A percentile compares a stretch with the other conserved stretches of the same genome.
Evolutionary conservation across 306 rosid genomes (phyloP).

Genomic region (Fagus crenata): DNA sequence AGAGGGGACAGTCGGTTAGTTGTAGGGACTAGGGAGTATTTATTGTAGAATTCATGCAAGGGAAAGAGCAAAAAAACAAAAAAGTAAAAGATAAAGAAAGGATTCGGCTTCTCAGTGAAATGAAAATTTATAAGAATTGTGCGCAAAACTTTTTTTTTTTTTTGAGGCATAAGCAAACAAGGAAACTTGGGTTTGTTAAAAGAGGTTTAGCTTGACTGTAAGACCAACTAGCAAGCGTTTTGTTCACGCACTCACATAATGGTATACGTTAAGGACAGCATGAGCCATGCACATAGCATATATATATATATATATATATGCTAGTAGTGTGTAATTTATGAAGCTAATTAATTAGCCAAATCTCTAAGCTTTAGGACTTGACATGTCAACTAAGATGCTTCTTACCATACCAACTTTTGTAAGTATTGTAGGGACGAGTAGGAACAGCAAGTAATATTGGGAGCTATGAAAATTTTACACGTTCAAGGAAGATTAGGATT

Average conservation of each 20-base stretch:
- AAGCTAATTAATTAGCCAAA: neutral
- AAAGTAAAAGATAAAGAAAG: constrained; percentile 27
- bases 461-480: constrained; percentile 13
- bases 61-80: constrained; percentile 25
- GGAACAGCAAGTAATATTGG: constrained; percentile 23
- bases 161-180: neutral
- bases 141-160: neutral
- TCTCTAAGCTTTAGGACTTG: neutral
- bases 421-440: constrained; percentile 7
- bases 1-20: constrained; percentile 34
- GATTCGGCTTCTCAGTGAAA: constrained; percentile 12
- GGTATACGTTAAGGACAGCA: constrained; percentile 23
- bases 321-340: neutral
- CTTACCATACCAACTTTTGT: neutral
- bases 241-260: neutral
- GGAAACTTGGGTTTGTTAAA: neutral
- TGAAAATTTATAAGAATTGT: constrained; percentile 14
- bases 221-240: constrained; percentile 10
- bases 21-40: constrained; percentile 18
- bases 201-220: constrained; percentile 26
- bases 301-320: no score
- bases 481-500: constrained; percentile 29
- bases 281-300: constrained; percentile 39
- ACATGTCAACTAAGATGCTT: no score
- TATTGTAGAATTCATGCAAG: constrained; percentile 33